Percentiles rank a stretch among this genome's conserved stretches.
phyloP scores from a whole-genome alignment of 805 yeast genomes.

The Ogataea wickerhamii region DNA sequence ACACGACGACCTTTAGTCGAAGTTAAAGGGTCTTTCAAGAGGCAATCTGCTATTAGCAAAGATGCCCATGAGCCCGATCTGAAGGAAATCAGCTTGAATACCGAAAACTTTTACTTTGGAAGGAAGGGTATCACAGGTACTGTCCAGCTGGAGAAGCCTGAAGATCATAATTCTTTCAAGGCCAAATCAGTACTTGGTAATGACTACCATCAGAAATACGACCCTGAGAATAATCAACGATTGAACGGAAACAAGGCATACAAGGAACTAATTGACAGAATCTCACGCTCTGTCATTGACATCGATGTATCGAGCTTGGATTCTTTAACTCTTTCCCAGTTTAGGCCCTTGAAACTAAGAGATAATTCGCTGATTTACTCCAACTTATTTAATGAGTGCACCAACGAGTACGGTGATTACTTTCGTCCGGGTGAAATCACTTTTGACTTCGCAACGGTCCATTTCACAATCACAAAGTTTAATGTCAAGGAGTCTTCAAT shows the following conservation, averaged over 20 bases:
- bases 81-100: no score
- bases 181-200: not conserved
- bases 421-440: slow-evolving; percentile 10
- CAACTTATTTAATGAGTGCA: slow-evolving; percentile 13
- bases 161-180: not conserved
- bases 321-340: not conserved
- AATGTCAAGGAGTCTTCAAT: slow-evolving; percentile 10
- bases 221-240: not conserved
- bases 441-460: slow-evolving; percentile 15
- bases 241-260: not conserved
- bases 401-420: slow-evolving; percentile 18
- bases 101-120: slow-evolving; percentile 24
- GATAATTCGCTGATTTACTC: slow-evolving; percentile 18
- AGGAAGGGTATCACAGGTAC: slow-evolving; percentile 25
- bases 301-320: not conserved
- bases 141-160: slow-evolving; percentile 25
- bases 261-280: slow-evolving; percentile 3
- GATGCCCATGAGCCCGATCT: no score
- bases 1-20: no score
- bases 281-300: slow-evolving; percentile 1
- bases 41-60: no score
- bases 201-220: not conserved
- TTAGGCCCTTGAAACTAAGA: slow-evolving; percentile 6
- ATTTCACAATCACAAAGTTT: slow-evolving; percentile 13
- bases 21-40: no score